phyloP scores from a whole-genome alignment of 495 filamentous ascomycete genomes.

The Antarctomyces pellizariae region DNA sequence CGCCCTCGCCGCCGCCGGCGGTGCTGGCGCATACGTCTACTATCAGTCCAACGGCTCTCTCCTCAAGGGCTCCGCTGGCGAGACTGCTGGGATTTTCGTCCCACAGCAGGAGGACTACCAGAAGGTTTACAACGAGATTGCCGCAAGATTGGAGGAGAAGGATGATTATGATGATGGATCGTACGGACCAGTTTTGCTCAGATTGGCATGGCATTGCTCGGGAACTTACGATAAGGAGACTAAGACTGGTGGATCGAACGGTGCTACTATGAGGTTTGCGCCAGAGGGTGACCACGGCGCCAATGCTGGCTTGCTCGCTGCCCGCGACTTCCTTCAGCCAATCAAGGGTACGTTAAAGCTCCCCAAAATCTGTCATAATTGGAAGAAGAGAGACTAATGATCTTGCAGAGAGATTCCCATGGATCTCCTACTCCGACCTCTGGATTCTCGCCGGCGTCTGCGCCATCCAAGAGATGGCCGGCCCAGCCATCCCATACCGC shows the following conservation, averaged over 20 bases:
- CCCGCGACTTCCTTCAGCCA: conserved; percentile 80
- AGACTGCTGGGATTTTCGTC: conserved; percentile 32
- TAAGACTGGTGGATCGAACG: conserved; percentile 80
- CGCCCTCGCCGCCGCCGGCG: conserved; percentile 33
- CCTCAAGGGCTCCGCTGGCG: conserved; percentile 17
- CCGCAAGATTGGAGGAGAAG: conserved; percentile 54
- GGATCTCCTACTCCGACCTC: conserved; percentile 90
- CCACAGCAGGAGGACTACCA: conserved; percentile 80
- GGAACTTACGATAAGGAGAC: conserved; percentile 81
- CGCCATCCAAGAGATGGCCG: conserved; percentile 88
- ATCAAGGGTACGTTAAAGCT: conserved; percentile 38
- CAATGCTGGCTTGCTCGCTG: conserved; percentile 73
- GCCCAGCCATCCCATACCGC: conserved; percentile 70
- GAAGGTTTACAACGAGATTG: conserved; percentile 82
- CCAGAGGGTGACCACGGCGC: conserved; percentile 85
- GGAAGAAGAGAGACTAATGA: conserved; percentile 13
- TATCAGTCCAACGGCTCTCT: conserved; percentile 24
- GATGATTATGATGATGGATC: conserved; percentile 93
- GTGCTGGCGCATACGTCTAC: conserved; percentile 50
- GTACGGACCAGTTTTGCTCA: conserved; percentile 75
- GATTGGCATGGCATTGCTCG: conserved; percentile 71
- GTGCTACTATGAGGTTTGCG: conserved; percentile 91
- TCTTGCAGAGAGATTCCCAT: conserved; percentile 53
- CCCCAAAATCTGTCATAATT: conserved; percentile 2
- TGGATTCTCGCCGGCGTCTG: conserved; percentile 79